Conservation (phyloP, 2,329 filamentous ascomycete genomes). For the Trichoderma sp. region DNA sequence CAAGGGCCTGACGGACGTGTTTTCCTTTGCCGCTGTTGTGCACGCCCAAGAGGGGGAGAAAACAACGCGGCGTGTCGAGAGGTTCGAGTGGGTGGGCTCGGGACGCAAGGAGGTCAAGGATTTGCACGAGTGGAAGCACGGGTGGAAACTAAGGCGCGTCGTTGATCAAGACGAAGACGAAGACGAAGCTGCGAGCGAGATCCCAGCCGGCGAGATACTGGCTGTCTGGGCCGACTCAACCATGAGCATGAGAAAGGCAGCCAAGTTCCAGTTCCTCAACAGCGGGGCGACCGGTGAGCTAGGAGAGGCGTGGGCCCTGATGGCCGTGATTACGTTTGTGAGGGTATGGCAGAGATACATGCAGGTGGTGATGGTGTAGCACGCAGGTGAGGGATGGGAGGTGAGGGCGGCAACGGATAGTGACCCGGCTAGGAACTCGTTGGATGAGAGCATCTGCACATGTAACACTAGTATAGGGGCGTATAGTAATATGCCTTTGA, state of each 20-base stretch:
- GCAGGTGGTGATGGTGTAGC: constrained; percentile 5
- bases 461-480: background rate
- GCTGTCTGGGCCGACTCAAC: constrained; percentile 39
- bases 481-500: background rate
- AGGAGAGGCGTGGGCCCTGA: constrained; percentile 47
- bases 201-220: constrained; percentile 44
- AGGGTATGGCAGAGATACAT: constrained; percentile 26
- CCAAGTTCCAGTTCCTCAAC: constrained; percentile 45
- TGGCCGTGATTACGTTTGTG: constrained; percentile 42
- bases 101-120: constrained; percentile 38
- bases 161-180: constrained; percentile 4
- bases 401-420: background rate
- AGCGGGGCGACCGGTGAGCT: constrained; percentile 42
- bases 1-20: constrained; percentile 26
- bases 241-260: constrained; percentile 33
- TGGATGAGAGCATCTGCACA: background rate
- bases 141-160: constrained; percentile 43
- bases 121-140: constrained; percentile 36
- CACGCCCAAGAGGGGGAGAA: constrained; percentile 23
- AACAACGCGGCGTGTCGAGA: constrained; percentile 32
- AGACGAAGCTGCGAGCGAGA: constrained; percentile 20
- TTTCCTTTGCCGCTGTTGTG: constrained; percentile 42
- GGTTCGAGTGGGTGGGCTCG: constrained; percentile 48
- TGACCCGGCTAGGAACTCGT: background rate
- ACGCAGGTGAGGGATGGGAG: background rate